phyloP scores from a whole-genome alignment of 1,284 basidiomycete species.

The Pisolithus thermaeus region DNA sequence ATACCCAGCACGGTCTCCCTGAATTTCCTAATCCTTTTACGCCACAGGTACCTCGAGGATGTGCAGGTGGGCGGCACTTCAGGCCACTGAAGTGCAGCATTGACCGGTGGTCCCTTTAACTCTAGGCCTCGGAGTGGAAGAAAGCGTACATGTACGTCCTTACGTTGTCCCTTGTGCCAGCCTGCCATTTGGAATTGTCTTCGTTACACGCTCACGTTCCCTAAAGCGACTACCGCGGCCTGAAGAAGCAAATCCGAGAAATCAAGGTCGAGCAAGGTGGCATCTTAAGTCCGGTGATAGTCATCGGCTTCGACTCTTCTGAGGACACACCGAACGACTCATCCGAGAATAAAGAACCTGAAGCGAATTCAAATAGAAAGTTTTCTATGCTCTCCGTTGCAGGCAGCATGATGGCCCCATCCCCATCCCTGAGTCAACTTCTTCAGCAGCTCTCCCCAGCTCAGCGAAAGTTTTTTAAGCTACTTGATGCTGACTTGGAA shows the following conservation, averaged over 20 bases:
- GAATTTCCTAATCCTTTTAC: neutral
- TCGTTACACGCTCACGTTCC: slow-evolving; percentile 1
- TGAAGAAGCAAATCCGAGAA: slow-evolving; percentile 59
- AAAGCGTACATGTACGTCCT: slow-evolving; percentile 67
- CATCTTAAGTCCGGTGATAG: neutral
- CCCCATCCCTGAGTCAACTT: slow-evolving; percentile 45
- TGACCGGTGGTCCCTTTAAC: slow-evolving; percentile 1
- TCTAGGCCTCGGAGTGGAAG: slow-evolving; percentile 77
- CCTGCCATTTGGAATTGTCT: slow-evolving; percentile 1
- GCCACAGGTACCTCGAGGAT: slow-evolving; percentile 57
- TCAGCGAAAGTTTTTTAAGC: slow-evolving; percentile 69
- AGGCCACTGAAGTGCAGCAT: neutral
- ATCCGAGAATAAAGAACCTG: neutral
- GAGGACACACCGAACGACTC: neutral
- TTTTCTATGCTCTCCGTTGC: neutral
- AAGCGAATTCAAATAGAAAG: neutral
- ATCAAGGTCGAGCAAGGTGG: slow-evolving; percentile 6
- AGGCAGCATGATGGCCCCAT: slow-evolving; percentile 7
- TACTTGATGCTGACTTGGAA: slow-evolving; percentile 69
- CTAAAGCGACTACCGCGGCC: slow-evolving; percentile 61
- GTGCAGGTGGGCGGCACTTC: slow-evolving; percentile 46
- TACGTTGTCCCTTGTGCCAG: neutral
- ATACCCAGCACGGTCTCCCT: neutral
- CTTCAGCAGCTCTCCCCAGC: slow-evolving; percentile 48
- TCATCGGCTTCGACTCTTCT: neutral